Evolutionary conservation across 129 eudicot species (phyloP), one percentile per base, ranked within the genome.

Genomic region (Oenanthe sinensis): DNA sequence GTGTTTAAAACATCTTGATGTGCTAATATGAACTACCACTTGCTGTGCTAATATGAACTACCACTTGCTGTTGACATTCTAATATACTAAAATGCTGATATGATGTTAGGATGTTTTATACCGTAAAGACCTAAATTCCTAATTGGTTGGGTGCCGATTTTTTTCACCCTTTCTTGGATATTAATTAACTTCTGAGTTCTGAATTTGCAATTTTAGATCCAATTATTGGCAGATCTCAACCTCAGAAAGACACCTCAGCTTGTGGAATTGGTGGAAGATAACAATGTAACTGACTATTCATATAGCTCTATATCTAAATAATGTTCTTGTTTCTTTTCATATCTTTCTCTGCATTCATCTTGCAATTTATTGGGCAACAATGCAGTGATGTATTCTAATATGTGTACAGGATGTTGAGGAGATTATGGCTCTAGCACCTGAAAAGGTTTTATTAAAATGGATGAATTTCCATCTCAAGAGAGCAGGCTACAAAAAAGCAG

Each of bases 161-260:
- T 36, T 1, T 58, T n/a, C 79, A 50, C 80, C n/a, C 62, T 6
- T 20, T 60, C 77, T 69, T 44, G 28, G 76, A 43, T 78, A 60
- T 42, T 13, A 45, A 30, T 14, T 2, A 67, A 73, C 63, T 33
- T 33, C 36, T 33, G 36, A 39, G 42, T 37, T 54, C 26, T 71
- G 74, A 67, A 77, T 71, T 54, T 71, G 77, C 75, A 43, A 76
- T 49, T 84, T 19, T 85, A 93, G 98, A 93, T 93, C 81, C 96
- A 93, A 93, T 87, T 93, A 22, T 79, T 93, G 87, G 98, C 98
- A 36, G 94, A 93, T 89, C 96, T 93, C 81, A 93, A 93, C 86
- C 96, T 93, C 58, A 90, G 92, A 85, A 93, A 93, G 89, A 93
- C 96, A 54, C 98, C 98, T 80, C 98, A 93, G 87, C 98, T 93